These are phyloP conservation scores for Podospora comata DNA, from an alignment of 495 filamentous ascomycete species.

Conservation along the genomic window DNA sequence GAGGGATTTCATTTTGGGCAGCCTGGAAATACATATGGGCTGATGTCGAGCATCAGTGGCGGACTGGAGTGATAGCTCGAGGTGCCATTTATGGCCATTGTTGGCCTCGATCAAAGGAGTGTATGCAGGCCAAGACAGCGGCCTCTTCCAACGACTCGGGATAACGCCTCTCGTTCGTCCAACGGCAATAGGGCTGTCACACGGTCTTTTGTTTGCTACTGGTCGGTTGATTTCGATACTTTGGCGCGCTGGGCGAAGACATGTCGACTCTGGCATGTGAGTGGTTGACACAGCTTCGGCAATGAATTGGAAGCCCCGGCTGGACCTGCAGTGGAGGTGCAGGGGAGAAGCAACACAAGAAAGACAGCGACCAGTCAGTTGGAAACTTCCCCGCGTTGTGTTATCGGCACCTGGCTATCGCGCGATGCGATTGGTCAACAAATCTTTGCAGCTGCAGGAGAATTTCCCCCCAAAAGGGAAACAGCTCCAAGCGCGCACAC, in stretches of 20 bases:
- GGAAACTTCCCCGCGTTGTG: background rate
- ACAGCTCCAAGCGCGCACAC: background rate
- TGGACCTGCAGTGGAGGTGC: background rate
- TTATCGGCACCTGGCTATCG: background rate
- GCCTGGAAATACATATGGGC: background rate
- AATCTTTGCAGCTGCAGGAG: background rate
- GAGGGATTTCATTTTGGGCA: background rate
- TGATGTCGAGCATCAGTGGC: background rate
- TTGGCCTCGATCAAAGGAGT: background rate
- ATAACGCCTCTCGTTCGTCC: constrained; percentile 5
- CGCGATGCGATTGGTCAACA: background rate
- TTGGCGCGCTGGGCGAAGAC: constrained; percentile 4
- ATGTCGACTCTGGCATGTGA: background rate
- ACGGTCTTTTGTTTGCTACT: constrained; percentile 3
- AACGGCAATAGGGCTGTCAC: constrained; percentile 1
- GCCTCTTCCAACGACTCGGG: background rate
- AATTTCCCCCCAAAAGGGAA: background rate
- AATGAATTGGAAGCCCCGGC: background rate
- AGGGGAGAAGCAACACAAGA: background rate
- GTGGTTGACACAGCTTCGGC: background rate
- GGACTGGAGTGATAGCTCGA: background rate
- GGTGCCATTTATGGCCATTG: background rate
- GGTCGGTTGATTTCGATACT: constrained; percentile 5
- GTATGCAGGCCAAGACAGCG: constrained; percentile 4
- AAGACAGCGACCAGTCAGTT: constrained; percentile 1